Percentiles rank a stretch among this genome's conserved stretches.
Conservation (phyloP, 305 asterid genomes). For the Fraxinus latifolia region DNA sequence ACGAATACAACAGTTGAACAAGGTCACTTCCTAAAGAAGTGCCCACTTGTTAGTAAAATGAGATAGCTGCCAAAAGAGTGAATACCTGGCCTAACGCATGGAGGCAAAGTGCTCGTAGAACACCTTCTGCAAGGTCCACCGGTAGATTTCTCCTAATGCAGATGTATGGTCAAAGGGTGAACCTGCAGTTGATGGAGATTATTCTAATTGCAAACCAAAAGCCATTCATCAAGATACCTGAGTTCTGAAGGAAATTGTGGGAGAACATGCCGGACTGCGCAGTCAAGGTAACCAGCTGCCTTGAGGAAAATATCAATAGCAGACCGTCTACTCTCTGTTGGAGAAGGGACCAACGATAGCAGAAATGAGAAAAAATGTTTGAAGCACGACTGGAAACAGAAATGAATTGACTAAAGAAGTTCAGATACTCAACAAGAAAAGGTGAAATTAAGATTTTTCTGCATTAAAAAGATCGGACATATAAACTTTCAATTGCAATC, state of each 20-base stretch:
- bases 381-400: constrained; percentile 13
- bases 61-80: constrained; percentile 20
- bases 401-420: constrained; percentile 6
- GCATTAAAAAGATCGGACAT: neutral
- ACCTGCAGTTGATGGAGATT: neutral
- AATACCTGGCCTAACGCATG: constrained; percentile 97
- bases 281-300: constrained; percentile 99
- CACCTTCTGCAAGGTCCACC: constrained; percentile 98
- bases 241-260: constrained; percentile 82
- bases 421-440: neutral
- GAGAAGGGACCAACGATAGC: constrained; percentile 17
- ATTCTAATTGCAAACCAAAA: constrained; percentile 19
- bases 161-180: constrained; percentile 19
- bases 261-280: constrained; percentile 85
- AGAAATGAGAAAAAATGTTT: constrained; percentile 9
- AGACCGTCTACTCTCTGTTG: constrained; percentile 79
- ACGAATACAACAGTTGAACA: constrained; percentile 6
- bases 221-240: constrained; percentile 44
- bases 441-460: neutral
- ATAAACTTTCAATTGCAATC: neutral
- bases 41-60: constrained; percentile 1
- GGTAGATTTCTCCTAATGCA: constrained; percentile 79
- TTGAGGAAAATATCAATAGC: constrained; percentile 81
- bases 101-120: constrained; percentile 89
- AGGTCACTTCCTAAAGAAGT: neutral